Evolutionary conservation across 257 asterid species (phyloP).

Genomic region (Solanum pinnatisectum): DNA sequence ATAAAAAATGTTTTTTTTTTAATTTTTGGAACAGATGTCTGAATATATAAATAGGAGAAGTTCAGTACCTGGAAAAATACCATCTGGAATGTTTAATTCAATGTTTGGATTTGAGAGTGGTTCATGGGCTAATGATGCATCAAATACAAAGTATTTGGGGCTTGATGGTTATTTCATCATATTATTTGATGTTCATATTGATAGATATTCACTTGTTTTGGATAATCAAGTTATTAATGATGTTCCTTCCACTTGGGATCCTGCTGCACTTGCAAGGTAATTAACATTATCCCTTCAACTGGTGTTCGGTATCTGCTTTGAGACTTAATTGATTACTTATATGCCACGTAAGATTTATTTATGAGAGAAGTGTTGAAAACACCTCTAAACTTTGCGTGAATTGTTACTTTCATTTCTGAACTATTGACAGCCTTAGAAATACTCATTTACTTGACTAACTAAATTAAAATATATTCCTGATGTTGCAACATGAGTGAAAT

Average conservation of each 20-base stretch:
- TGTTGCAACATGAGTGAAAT: too few relatives aligned
- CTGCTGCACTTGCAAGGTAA: slow-evolving; percentile 86
- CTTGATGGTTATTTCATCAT: slow-evolving; percentile 71
- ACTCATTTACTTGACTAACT: not conserved
- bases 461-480: too few relatives aligned
- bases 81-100: slow-evolving; percentile 78
- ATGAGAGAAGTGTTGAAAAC: not conserved
- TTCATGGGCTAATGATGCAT: slow-evolving; percentile 75
- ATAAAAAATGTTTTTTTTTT: not conserved
- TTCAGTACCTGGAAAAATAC: slow-evolving; percentile 76
- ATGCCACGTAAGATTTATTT: not conserved
- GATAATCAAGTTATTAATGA: slow-evolving; percentile 48
- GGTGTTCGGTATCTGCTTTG: not conserved
- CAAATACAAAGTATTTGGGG: slow-evolving; percentile 44
- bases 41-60: slow-evolving; percentile 59
- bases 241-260: slow-evolving; percentile 94
- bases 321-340: not conserved
- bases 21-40: slow-evolving; percentile 51
- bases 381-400: not conserved
- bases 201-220: slow-evolving; percentile 64
- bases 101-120: slow-evolving; percentile 81
- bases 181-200: slow-evolving; percentile 47
- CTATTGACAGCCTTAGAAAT: not conserved
- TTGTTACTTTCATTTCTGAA: too few relatives aligned
- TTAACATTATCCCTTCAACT: not conserved